Evolutionary conservation across 2,329 filamentous ascomycete genomes (phyloP), one percentile per base, ranked within the genome.

Genomic region (Cladosporium colombiae): DNA sequence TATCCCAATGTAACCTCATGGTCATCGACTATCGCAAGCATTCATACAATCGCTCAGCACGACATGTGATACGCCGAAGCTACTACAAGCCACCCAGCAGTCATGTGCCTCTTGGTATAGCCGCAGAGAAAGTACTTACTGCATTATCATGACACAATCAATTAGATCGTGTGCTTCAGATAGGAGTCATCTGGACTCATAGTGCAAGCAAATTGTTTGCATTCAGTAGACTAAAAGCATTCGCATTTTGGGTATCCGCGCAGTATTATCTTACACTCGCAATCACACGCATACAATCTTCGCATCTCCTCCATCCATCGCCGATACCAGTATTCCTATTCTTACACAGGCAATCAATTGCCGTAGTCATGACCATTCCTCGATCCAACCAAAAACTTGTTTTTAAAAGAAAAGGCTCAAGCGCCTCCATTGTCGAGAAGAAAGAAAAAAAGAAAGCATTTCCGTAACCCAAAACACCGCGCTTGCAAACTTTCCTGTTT

Each of bases 201-300:
- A 16, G 35, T 37, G 35, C 14, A 5, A 37, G 14, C 14, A 37
- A 3, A 37, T 13, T 37, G 13, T 37, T 14, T 40, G 37, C 7
- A 40, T 40, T n/a, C n/a, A n/a, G n/a, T n/a, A n/a, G n/a, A n/a
- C n/a, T n/a, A n/a, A n/a, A 44, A 44, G 16, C 13, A 35, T 18
- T 57, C 55, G 55, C 33, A 57, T 57, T 57, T 40, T 40, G 55
- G 55, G 55, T 57, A 57, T 57, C 33, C 55, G 55, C 55, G 33
- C 55, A 57, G 13, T 40, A 57, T 57, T 57, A 57, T 57, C 55
- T 57, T 37, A 37, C 55, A 23, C 13, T 31, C 27, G 27, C 27
- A 29, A 29, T 29, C 27, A 29, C 29, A 37, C 29, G 11, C 16
- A n/a, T 5, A 10, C 16, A 29, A 33, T 8, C 52, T 33, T 23